phyloP scores from a whole-genome alignment of 352 stramenopile species.

The Phytophthora kernoviae region DNA sequence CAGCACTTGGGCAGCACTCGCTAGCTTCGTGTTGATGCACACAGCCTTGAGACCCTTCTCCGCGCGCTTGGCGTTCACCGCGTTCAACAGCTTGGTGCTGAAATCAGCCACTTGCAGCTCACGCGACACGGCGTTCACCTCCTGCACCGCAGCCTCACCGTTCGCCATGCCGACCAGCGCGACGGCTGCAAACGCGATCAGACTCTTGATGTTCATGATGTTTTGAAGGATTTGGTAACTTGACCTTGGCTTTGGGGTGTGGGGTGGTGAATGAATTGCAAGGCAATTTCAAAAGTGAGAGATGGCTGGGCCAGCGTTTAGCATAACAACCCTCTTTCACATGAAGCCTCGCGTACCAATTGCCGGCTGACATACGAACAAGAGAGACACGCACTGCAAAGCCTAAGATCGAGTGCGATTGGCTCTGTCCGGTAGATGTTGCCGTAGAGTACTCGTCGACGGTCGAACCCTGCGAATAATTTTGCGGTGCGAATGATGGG shows the following conservation, averaged over 20 bases:
- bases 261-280: constrained; percentile 4
- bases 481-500: too few relatives aligned
- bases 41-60: constrained; percentile 33
- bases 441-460: too few relatives aligned
- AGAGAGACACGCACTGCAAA: too few relatives aligned
- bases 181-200: constrained; percentile 7
- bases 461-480: too few relatives aligned
- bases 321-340: too few relatives aligned
- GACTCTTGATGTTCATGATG: constrained; percentile 2
- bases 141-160: neutral
- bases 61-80: constrained; percentile 46
- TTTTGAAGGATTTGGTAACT: neutral
- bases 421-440: too few relatives aligned
- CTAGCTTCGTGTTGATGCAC: constrained; percentile 50
- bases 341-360: too few relatives aligned
- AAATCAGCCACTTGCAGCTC: constrained; percentile 42
- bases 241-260: neutral
- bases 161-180: constrained; percentile 1
- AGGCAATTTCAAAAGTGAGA: constrained; percentile 25
- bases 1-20: constrained; percentile 23
- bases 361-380: too few relatives aligned
- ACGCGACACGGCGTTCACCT: neutral
- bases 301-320: too few relatives aligned
- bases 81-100: constrained; percentile 35
- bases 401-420: too few relatives aligned